These are phyloP conservation scores for Ceratobasidium sp. DNA, from an alignment of 1,284 basidiomycete species.

Conservation along the genomic window DNA sequence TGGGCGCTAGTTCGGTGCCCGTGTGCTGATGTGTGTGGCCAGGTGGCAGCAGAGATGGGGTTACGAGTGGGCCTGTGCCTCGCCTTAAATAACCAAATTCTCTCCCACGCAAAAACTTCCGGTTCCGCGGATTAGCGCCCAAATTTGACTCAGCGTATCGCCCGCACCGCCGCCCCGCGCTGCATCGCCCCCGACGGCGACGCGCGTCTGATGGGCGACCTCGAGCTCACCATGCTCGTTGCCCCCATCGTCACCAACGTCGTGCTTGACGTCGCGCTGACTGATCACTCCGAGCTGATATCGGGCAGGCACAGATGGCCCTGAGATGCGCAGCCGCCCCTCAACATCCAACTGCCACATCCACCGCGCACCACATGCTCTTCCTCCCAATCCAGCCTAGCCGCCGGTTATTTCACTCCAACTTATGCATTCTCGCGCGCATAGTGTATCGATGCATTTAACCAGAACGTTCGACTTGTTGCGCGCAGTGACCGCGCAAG, in stretches of 20 bases:
- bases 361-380: no score
- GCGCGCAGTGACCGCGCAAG: no score
- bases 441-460: no score
- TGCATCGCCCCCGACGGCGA: neutral
- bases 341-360: no score
- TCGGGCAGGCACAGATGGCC: no score
- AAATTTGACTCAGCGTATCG: neutral
- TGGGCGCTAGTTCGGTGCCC: slow-evolving; percentile 25
- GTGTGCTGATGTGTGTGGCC: slow-evolving; percentile 13
- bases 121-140: slow-evolving; percentile 15
- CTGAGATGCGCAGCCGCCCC: no score
- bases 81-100: neutral
- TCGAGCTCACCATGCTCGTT: neutral
- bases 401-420: no score
- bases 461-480: no score
- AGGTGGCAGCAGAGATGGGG: neutral
- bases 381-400: no score
- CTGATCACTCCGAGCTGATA: no score
- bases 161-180: neutral
- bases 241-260: neutral
- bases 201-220: neutral
- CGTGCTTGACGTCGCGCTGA: neutral
- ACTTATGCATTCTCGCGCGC: no score
- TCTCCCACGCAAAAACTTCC: neutral
- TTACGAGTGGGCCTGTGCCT: neutral